Evolutionary conservation across 192 early-diverging fungal species (phyloP).

Genomic region (Backusella luteola): DNA sequence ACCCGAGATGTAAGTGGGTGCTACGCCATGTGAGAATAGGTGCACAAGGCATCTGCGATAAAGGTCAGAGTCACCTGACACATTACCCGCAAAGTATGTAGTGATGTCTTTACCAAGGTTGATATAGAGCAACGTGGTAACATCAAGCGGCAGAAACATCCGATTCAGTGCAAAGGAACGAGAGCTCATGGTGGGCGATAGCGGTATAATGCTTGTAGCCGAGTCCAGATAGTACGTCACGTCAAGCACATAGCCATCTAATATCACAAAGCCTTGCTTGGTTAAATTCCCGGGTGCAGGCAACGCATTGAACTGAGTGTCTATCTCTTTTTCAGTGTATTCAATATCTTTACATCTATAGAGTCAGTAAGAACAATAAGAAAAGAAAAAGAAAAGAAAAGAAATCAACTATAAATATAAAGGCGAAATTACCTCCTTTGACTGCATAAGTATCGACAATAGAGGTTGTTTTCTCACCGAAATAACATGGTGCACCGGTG

Average conservation of each 20-base stretch:
- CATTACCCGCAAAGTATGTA: conserved; percentile 26
- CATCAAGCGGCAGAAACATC: conserved; percentile 34
- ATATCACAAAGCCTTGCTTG: conserved; percentile 25
- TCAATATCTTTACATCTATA: conserved; percentile 25
- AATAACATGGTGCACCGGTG: conserved; percentile 34
- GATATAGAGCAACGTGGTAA: conserved; percentile 30
- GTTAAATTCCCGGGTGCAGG: conserved; percentile 7
- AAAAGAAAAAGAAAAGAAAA: conserved; percentile 14
- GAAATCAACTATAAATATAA: not conserved
- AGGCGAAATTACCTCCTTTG: conserved; percentile 32
- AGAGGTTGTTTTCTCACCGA: not conserved
- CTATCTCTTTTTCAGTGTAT: conserved; percentile 17
- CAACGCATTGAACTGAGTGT: conserved; percentile 13
- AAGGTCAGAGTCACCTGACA: conserved; percentile 16
- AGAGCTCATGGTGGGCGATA: conserved; percentile 21
- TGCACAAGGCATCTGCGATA: conserved; percentile 25
- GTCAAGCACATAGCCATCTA: conserved; percentile 36
- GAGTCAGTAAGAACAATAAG: conserved; percentile 9
- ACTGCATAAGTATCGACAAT: conserved; percentile 14
- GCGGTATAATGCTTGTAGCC: conserved; percentile 24
- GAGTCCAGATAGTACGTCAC: conserved; percentile 34
- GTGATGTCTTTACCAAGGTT: conserved; percentile 38
- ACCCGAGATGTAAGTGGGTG: conserved; percentile 1
- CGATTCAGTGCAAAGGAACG: conserved; percentile 32
- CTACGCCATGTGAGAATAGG: conserved; percentile 33